A percentile compares a stretch with the other conserved stretches of the same genome.
Conservation (phyloP, 345 rosid genomes). For the Orychophragmus violaceus region DNA sequence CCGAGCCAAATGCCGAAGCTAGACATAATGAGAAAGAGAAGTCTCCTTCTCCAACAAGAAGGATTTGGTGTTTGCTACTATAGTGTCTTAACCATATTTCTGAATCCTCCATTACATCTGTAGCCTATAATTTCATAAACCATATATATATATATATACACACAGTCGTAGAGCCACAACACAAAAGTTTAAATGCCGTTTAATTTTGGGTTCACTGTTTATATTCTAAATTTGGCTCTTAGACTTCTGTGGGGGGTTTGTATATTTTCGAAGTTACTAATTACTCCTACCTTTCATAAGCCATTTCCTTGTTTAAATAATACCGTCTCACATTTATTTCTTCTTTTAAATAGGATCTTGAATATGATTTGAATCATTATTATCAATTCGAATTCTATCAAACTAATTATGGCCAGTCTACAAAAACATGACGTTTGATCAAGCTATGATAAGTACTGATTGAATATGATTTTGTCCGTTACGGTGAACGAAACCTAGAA, state of each 20-base stretch:
- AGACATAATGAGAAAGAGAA: constrained; percentile 49
- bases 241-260: constrained; percentile 15
- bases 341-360: not conserved
- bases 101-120: not conserved
- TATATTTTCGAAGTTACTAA: not conserved
- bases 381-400: not conserved
- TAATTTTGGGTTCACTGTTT: constrained; percentile 12
- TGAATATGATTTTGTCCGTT: not conserved
- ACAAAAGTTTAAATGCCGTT: not conserved
- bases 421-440: not conserved
- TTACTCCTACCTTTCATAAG: constrained; percentile 3
- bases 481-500: too few relatives aligned
- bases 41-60: constrained; percentile 62
- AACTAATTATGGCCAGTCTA: too few relatives aligned
- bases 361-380: not conserved
- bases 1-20: constrained; percentile 52
- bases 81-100: constrained; percentile 41
- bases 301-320: not conserved
- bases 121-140: not conserved
- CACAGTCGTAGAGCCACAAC: not conserved
- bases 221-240: constrained; percentile 3
- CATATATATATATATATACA: not conserved
- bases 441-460: not conserved
- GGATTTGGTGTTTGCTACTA: constrained; percentile 41
- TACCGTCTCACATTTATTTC: not conserved